phyloP scores from a whole-genome alignment of 768 basidiomycete species.

The Tephrocybe sp. region DNA sequence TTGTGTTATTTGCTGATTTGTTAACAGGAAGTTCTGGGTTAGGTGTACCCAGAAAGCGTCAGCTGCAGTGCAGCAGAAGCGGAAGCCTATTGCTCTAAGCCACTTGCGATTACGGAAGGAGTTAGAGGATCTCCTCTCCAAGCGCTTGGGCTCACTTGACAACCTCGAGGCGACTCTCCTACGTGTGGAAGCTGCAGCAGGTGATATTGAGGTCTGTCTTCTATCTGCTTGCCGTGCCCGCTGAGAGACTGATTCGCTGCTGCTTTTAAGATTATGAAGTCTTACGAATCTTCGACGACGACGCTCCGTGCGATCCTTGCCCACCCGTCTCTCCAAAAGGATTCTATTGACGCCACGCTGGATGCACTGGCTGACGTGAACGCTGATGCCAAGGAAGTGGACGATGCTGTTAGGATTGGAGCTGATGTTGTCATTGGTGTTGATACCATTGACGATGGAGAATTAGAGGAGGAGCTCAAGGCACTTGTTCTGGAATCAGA shows the following conservation, averaged over 20 bases:
- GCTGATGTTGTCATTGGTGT: slow-evolving; percentile 59
- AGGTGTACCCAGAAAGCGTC: slow-evolving; percentile 73
- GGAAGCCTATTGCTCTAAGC: slow-evolving; percentile 71
- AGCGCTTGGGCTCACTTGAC: slow-evolving; percentile 72
- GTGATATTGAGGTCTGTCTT: slow-evolving; percentile 76
- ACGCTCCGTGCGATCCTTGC: slow-evolving; percentile 76
- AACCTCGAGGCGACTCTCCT: slow-evolving; percentile 77
- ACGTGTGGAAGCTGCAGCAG: slow-evolving; percentile 85
- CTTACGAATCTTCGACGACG: slow-evolving; percentile 79
- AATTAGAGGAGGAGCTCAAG: slow-evolving; percentile 65
- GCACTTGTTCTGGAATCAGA: slow-evolving; percentile 44
- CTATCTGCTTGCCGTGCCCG: neutral
- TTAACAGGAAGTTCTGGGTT: slow-evolving; percentile 1
- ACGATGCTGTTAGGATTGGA: slow-evolving; percentile 71
- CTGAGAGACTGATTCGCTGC: slow-evolving; percentile 1
- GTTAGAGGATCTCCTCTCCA: slow-evolving; percentile 72
- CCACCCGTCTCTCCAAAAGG: slow-evolving; percentile 78
- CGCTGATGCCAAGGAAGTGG: slow-evolving; percentile 79
- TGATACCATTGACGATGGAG: slow-evolving; percentile 62
- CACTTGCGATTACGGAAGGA: slow-evolving; percentile 82
- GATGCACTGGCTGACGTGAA: slow-evolving; percentile 84
- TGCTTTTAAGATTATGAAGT: slow-evolving; percentile 63
- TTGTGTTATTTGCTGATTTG: neutral
- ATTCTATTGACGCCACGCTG: slow-evolving; percentile 82
- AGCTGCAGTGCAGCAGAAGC: slow-evolving; percentile 63